Percentiles rank a stretch among this genome's conserved stretches.
Evolutionary conservation across 345 rosid species (phyloP).

Genomic region (Toxicodendron radicans): DNA sequence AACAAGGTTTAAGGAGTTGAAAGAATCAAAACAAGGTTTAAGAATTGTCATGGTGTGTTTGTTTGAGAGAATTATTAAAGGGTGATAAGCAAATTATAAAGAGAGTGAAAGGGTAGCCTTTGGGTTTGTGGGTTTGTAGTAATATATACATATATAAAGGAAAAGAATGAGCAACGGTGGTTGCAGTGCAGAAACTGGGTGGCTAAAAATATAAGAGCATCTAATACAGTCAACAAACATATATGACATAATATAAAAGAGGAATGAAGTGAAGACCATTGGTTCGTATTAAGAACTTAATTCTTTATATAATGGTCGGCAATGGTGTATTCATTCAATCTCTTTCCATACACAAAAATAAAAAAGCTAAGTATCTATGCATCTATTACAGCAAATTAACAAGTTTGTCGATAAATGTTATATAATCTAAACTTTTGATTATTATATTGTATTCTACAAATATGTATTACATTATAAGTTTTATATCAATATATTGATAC

Average conservation of each 20-base stretch:
- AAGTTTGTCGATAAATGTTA: too few relatives aligned
- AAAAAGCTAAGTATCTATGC: too few relatives aligned
- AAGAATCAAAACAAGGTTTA: conserved; percentile 3
- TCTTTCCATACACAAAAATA: too few relatives aligned
- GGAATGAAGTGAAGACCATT: neutral
- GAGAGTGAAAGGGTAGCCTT: neutral
- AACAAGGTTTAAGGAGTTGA: conserved; percentile 20
- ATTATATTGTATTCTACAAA: too few relatives aligned
- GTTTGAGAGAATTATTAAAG: neutral
- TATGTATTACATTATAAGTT: too few relatives aligned
- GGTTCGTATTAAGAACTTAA: neutral
- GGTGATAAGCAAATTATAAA: too few relatives aligned
- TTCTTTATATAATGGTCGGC: neutral
- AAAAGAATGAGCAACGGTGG: neutral
- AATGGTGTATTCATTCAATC: too few relatives aligned
- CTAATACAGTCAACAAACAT: conserved; percentile 11
- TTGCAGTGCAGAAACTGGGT: neutral
- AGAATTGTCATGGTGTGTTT: conserved; percentile 14
- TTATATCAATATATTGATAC: too few relatives aligned
- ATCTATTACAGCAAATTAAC: too few relatives aligned
- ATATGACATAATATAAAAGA: neutral
- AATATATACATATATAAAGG: neutral
- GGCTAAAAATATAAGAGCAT: conserved; percentile 25
- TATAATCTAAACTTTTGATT: too few relatives aligned
- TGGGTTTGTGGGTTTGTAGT: conserved; percentile 2